A percentile compares a stretch with the other conserved stretches of the same genome.
Conservation (phyloP, 352 stramenopile genomes). For the Globisporangium okanoganense region DNA sequence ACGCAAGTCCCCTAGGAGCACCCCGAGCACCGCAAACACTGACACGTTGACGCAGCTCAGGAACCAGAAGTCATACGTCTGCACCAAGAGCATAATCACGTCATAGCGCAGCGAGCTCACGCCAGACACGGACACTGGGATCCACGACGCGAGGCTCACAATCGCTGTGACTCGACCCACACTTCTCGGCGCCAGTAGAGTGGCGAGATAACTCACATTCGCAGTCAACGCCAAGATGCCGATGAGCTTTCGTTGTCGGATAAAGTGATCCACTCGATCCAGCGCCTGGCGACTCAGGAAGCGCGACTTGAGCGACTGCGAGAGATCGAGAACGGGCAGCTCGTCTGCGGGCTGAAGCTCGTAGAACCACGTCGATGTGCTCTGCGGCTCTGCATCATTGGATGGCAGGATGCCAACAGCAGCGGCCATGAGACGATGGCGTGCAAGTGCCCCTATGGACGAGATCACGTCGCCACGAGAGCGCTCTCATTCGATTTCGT, state of each 20-base stretch:
- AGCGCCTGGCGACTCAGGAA: no score
- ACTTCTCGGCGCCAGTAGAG: neutral
- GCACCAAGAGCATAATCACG: conserved; percentile 4
- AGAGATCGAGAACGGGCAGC: no score
- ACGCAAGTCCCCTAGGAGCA: conserved; percentile 1
- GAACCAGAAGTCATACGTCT: conserved; percentile 18
- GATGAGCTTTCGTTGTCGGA: neutral
- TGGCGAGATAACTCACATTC: conserved; percentile 1
- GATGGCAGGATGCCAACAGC: no score
- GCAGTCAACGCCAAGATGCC: neutral
- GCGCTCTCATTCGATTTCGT: no score
- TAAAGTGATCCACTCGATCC: neutral
- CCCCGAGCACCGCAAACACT: neutral
- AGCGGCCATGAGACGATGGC: no score
- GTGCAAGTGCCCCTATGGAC: no score
- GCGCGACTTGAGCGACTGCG: no score
- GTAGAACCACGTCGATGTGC: no score
- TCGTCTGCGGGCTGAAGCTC: no score
- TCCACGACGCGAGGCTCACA: neutral
- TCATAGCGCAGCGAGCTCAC: conserved; percentile 12
- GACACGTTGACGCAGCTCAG: conserved; percentile 2
- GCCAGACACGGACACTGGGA: neutral
- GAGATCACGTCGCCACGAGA: no score
- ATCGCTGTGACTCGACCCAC: neutral
- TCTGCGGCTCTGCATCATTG: no score